Base-by-base conservation (phyloP, 345 rosid species). In the Crucihimalaya himalaica region DNA sequence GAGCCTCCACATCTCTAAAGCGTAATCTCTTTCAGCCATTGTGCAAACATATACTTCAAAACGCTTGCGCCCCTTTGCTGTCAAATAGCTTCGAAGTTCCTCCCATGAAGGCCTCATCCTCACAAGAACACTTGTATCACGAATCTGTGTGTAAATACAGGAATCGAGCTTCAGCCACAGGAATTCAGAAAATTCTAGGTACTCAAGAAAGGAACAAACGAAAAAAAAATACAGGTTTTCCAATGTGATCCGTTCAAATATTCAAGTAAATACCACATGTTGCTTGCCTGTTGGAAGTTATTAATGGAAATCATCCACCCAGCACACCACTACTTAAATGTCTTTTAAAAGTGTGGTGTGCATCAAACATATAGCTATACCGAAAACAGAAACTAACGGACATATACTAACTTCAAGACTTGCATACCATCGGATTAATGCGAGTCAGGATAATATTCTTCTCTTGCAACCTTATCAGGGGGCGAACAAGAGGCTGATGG, bases 11-110 rank as follows among this genome's bases (percentile, higher is more conserved):
- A 96, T 96, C 82, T 96, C 99, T 65, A 92, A 79, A 57, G 99
- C 98, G 76, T 96, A 96, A 81, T 96, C 98, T 81, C 91, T 88
- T 82, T 96, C 98, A 69, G 99, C 98, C 99, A 96, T 96, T 4
- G 99, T 96, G 87, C 99, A 96, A 81, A 90, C 99, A 86, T 92
- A 96, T 77, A 96, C 99, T 80, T 92, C 98, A 81, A 96, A 96
- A 32, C 99, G 97, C 84, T 92, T 96, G 54, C 99, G 91, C 67
- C 95, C 98, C 81, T 84, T 87, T 55, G 99, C 99, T 68, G 86
- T 92, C 89, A 96, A 81, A 81, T 96, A 96, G 81, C 88, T 86
- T 51, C 93, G 80, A 20, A 96, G 85, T 51, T 96, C 99, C 76
- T 96, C 99, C 98, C 98, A 96, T 46, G 97, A 95, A 82, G 99